These are phyloP conservation scores for Raddia guianensis DNA, from an alignment of 176 grass and related monocot genomes.

Conservation along the genomic window DNA sequence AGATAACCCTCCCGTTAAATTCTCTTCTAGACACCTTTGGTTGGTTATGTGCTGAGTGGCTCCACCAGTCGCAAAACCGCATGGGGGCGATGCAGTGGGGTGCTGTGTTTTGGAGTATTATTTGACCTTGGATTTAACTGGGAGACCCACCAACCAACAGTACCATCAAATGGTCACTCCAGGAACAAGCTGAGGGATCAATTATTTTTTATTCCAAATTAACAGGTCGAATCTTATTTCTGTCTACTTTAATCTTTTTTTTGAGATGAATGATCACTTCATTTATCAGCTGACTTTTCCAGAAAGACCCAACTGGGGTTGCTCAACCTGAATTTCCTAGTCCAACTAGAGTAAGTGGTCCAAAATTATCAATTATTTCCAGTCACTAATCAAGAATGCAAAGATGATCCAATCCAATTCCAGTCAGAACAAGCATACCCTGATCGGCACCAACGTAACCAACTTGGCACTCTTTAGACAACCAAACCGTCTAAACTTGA, in stretches of 20 bases:
- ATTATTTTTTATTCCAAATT: background rate
- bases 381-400: background rate
- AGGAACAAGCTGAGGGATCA: constrained; percentile 20
- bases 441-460: background rate
- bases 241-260: too few relatives aligned
- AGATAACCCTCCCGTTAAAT: too few relatives aligned
- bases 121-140: constrained; percentile 32
- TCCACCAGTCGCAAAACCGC: too few relatives aligned
- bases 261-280: background rate
- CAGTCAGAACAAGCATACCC: constrained; percentile 17
- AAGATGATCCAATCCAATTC: constrained; percentile 4
- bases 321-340: constrained; percentile 25
- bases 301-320: background rate
- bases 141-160: constrained; percentile 10
- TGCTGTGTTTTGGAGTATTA: constrained; percentile 35
- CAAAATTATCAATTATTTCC: constrained; percentile 1
- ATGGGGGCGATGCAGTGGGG: too few relatives aligned
- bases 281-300: constrained; percentile 2
- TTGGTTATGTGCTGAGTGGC: too few relatives aligned
- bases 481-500: background rate
- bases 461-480: constrained; percentile 4
- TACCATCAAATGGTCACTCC: background rate
- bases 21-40: too few relatives aligned
- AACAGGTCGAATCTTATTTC: background rate
- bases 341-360: background rate